Evolutionary conservation across 2,329 filamentous ascomycete species (phyloP), one percentile per base, ranked within the genome.

Genomic region (Pseudocercospora macadamiae): DNA sequence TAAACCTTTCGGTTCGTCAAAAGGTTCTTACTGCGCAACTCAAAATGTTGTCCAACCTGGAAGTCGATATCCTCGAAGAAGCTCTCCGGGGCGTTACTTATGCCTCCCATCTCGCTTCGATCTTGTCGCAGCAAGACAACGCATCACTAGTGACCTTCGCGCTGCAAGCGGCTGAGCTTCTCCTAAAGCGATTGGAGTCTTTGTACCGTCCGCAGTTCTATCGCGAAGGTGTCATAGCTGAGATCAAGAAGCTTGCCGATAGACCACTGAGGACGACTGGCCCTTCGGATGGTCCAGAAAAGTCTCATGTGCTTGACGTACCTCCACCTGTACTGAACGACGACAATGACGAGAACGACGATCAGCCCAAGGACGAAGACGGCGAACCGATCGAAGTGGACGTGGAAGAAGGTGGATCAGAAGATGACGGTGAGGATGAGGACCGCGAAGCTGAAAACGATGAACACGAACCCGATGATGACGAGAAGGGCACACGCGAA

Each of bases 161-260:
- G 16, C 80, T 99, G 14, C 91, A 96, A 70, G 93, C 93, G 34
- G 90, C 93, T 0, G 93, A 97, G 73, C 80, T 99, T 4, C 83
- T 99, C 1, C 83, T 97, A 60, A 88, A 87, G 68, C 87, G 96
- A 16, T 80, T 99, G 4, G 91, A 93, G 63, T 83, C 88, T 19
- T 90, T 97, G 26, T 99, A 99, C 71, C 88, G 91, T 23, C 96
- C 97, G 69, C 96, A 99, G 68, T 93, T 99, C 67, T 96, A 99
- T 71, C 90, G 95, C 0, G 96, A 99, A 76, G 95, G 95, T 32
- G 95, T 99, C 42, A 93, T 97, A 66, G 83, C 89, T 1, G 93
- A 99, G 73, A 96, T 99, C 52, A 83, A 86, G 26, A 93, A 92
- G 70, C 80, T 99, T 28, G 88, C 91, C 0, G 82, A 82, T 55